Conservation (phyloP, 345 rosid genomes). For the Syzygium oleosum region DNA sequence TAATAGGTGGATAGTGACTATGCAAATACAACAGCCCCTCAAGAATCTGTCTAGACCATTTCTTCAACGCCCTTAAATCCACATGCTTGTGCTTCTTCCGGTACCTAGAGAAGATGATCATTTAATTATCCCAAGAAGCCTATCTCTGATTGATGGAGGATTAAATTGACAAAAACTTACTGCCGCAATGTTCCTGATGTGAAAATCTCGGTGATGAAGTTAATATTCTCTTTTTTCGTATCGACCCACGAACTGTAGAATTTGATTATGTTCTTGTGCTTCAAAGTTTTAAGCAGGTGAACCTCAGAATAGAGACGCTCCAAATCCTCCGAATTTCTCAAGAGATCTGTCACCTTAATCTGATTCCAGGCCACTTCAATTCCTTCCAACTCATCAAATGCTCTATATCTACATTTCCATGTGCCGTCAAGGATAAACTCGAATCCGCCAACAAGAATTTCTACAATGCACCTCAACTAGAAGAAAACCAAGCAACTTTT, state of each 20-base stretch:
- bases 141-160: not conserved
- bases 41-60: conserved; percentile 90
- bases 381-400: conserved; percentile 89
- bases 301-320: conserved; percentile 91
- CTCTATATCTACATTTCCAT: conserved; percentile 61
- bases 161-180: conserved; percentile 28
- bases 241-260: conserved; percentile 87
- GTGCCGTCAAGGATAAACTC: conserved; percentile 39
- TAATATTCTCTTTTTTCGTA: conserved; percentile 62
- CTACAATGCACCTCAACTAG: not conserved
- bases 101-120: conserved; percentile 33
- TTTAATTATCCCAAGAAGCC: not conserved
- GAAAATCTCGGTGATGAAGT: conserved; percentile 91
- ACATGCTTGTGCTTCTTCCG: conserved; percentile 86
- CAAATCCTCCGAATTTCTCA: conserved; percentile 64
- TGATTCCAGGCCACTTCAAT: conserved; percentile 99
- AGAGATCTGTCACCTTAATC: conserved; percentile 55
- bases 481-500: not conserved
- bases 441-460: not conserved
- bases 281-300: conserved; percentile 80
- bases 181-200: conserved; percentile 89
- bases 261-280: conserved; percentile 85
- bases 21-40: conserved; percentile 87
- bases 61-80: conserved; percentile 82
- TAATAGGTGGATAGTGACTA: conserved; percentile 82